Evolutionary conservation across 495 filamentous ascomycete genomes (phyloP), one percentile per base, ranked within the genome.

Genomic region (Margaritispora aquatica): DNA sequence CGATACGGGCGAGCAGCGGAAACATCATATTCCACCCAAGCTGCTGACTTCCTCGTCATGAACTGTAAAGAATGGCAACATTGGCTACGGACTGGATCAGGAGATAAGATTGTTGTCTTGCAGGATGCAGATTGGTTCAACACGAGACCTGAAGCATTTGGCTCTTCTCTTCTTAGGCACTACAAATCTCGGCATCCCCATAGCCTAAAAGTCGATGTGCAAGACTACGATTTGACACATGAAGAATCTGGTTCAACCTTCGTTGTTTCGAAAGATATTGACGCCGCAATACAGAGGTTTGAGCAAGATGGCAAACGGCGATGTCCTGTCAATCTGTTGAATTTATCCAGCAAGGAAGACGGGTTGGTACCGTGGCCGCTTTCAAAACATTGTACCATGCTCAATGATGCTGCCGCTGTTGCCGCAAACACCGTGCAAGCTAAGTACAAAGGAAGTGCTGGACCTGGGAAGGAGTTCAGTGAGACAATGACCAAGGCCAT

Each of bases 281-380:
- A 44, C 38, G 38, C 17, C 3, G 11, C 34, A 46, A 56, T 56
- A 26, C 13, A 56, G 11, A 9, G 46, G 21, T 26, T 56, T 22
- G 38, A 38, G 38, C 22, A 47, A 38, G 54, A 26, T 23, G 13
- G 26, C 46, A 26, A 56, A 44, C 22, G 54, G 17, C 47, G 23
- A 26, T 44, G 36, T n/a, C 54, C 54, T n/a, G 22, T 56, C 54
- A 56, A 56, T 20, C 54, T 56, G 21, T 20, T 56, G 19, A 56
- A 44, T 48, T 21, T 56, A 15, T 47, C 23, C 21, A 47, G 54
- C 26, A 56, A 26, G 17, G 54, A 56, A 26, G 54, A 56, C 29
- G 54, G 29, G 22, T n/a, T 24, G 11, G 29, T 44, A 10, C 54
- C 54, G 1, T 56, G 54, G 54, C 54, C 54, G 13, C 20, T 56